Base-by-base conservation (phyloP, 768 basidiomycete genomes). In the Neoboletus subvelutipes region DNA sequence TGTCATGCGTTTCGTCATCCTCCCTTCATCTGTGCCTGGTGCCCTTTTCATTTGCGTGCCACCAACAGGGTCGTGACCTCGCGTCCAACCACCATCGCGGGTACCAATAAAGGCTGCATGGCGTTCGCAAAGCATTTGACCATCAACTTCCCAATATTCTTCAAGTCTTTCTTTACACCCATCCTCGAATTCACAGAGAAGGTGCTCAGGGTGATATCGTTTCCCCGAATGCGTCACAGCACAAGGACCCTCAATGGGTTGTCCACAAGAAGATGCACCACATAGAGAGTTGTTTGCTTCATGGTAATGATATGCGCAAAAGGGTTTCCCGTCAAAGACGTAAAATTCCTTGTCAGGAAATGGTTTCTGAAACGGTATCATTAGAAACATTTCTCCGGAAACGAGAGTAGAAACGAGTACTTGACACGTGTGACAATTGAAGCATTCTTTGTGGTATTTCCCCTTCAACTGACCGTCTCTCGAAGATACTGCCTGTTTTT, bases 391-490 rank as follows among this genome's bases (percentile, higher is more conserved):
- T 18, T n/a, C 12, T 41, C 47, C 15, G 9, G 12, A 18, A 39
- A 55, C 20, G 11, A 51, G 50, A 55, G 45, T 18, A 28, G 43
- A 47, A 29, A 73, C 79, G 56, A 22, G 8, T 70, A 90, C 88
- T 66, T 90, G 83, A 73, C 94, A 97, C 3, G 77, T 82, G 58
- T 84, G 78, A 73, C 94, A 98, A 64, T 87, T 92, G 70, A 98
- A 98, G 74, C 94, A 98, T 39, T 86, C 85, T 56, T 84, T 83
- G 67, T 96, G 94, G 72, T 95, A 96, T 71, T 98, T 98, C 57
- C 94, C 94, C 72, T 95, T 95, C 46, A 98, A 79, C 72, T 96
- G 94, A 2, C 94, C 94, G 67, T 98, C 94, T 13, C 88, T 84
- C 6, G 89, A 91, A 22, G 90, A 94, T 22, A 98, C 90, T 22